Conservation (phyloP, 2,329 filamentous ascomycete genomes). For the Venturia carpophila region DNA sequence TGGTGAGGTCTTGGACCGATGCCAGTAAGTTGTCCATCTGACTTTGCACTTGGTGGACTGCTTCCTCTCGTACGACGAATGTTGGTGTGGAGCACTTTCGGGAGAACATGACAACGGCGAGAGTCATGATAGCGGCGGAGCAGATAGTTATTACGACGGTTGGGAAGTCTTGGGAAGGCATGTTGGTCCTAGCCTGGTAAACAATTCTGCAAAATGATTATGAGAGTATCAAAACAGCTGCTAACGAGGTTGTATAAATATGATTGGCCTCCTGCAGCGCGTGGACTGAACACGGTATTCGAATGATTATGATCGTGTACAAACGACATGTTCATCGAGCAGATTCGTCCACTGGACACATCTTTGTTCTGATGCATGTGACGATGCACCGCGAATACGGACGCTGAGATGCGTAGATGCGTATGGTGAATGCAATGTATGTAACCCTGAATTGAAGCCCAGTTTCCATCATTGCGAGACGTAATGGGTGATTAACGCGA, state of each 20-base stretch:
- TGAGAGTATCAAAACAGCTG: not conserved
- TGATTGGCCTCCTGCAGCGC: not conserved
- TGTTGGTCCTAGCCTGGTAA: not conserved
- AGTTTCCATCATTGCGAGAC: slow-evolving; percentile 4
- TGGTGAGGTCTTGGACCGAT: not conserved
- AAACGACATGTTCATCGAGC: slow-evolving; percentile 3
- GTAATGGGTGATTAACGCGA: slow-evolving; percentile 18
- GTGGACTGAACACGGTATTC: not conserved
- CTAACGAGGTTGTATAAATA: not conserved
- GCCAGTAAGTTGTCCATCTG: not conserved
- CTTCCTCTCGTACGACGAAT: not conserved
- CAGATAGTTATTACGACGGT: not conserved
- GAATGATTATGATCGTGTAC: not conserved
- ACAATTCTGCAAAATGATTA: not conserved
- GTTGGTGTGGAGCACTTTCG: not conserved
- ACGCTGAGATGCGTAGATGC: not conserved
- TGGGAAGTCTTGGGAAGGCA: not conserved
- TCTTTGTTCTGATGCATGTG: not conserved
- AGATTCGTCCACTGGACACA: not conserved
- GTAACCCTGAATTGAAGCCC: slow-evolving; percentile 18
- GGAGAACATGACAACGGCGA: not conserved
- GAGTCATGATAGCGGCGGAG: not conserved
- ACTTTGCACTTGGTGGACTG: not conserved
- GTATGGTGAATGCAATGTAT: not conserved
- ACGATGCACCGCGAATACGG: too few species aligned